These are phyloP conservation scores for Tranzscheliella williamsii DNA, from an alignment of 1,284 basidiomycete genomes.

Conservation along the genomic window DNA sequence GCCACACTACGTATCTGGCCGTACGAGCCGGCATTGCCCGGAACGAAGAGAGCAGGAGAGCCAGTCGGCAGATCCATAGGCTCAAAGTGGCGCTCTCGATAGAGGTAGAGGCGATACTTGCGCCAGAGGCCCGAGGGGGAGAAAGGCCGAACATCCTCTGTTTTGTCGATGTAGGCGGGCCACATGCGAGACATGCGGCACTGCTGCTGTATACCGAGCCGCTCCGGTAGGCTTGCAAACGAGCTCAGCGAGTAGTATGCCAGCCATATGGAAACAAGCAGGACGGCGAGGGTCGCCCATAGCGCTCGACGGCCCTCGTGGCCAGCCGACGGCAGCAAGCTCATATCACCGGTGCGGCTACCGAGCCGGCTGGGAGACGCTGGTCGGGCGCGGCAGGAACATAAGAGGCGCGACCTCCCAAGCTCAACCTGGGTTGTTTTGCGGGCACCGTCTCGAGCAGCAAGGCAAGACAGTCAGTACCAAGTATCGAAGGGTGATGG, in stretches of 20 bases:
- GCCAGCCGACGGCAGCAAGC: no score
- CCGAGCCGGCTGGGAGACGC: no score
- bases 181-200: conserved; percentile 99
- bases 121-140: conserved; percentile 72
- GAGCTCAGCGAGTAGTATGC: conserved; percentile 24
- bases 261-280: conserved; percentile 1
- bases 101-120: conserved; percentile 84
- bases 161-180: conserved; percentile 75
- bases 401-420: no score
- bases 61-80: conserved; percentile 24
- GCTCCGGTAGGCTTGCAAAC: conserved; percentile 31
- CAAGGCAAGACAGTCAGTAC: no score
- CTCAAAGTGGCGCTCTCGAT: conserved; percentile 69
- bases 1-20: conserved; percentile 93
- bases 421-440: no score
- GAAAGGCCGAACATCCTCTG: conserved; percentile 61
- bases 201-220: conserved; percentile 53
- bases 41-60: conserved; percentile 86
- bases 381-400: no score
- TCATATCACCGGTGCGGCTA: no score
- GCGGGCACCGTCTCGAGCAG: no score
- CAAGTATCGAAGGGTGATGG: no score
- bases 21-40: conserved; percentile 94
- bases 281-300: not conserved
- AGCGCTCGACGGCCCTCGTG: no score